Evolutionary conservation across 225 moss, liverwort and hornwort genomes (phyloP), one percentile per base, ranked within the genome.

Genomic region (Pseudisothecium myosuroides): DNA sequence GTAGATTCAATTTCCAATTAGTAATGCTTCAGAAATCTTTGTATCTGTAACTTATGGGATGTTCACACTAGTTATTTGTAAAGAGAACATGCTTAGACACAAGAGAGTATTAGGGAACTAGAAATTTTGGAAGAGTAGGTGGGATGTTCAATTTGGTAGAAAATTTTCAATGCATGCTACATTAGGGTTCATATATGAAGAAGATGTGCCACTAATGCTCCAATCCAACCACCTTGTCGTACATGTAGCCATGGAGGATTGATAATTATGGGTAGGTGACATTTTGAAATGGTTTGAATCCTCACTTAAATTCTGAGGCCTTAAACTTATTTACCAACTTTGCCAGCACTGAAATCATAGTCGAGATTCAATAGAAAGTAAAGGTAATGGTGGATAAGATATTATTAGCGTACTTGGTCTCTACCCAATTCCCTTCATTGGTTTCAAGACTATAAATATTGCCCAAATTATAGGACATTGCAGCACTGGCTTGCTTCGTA

Each of bases 371-470:
- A 11, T 80, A 37, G 3, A 39, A 58, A 39, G 4, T 28, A 59
- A 39, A 0, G 3, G 3, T 58, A 59, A 12, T 80, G 12, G 10
- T 16, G 1, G 16, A 37, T n/a, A 10, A 4, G 4, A 4, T 4
- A 26, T 55, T 55, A 77, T 55, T 78, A 78, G 16, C 0, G 8
- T 37, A 77, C 4, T 55, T 55, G 4, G 4, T 24, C 9, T 77
- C 54, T 10, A 37, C 6, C 37, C 18, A 55, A 24, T 23, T 37
- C 16, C 14, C 37, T 77, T 55, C 24, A 37, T 23, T 10, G 6
- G 1, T 15, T 24, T 55, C 2, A 15, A 23, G 6, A 15, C 9
- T 23, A 4, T 54, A 55, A 55, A 55, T 77, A 37, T 77, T 55
- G 24, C 1, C 9, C 24, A 54, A 37, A 36, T 54, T 10, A 37